phyloP scores from a whole-genome alignment of 768 basidiomycete species.

The Auricularia auricula-judae region DNA sequence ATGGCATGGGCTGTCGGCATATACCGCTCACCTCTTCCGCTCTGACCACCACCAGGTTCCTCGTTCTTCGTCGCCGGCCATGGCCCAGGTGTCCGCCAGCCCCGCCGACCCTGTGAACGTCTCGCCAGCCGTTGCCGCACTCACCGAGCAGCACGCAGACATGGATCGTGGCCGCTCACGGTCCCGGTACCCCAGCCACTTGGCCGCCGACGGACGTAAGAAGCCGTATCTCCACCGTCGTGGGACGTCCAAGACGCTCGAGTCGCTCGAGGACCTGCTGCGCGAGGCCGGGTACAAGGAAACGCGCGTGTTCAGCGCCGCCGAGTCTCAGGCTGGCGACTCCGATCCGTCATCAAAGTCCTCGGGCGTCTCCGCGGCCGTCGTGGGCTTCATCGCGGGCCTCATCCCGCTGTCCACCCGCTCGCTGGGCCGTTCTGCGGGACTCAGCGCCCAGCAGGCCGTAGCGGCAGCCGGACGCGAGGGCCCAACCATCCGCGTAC shows the following conservation, averaged over 20 bases:
- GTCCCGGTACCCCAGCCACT: slow-evolving; percentile 43
- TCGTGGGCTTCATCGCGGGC: slow-evolving; percentile 43
- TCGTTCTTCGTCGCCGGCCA: background rate
- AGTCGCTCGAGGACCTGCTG: slow-evolving; percentile 75
- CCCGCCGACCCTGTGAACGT: background rate
- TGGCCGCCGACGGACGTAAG: slow-evolving; percentile 26
- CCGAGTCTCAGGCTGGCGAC: slow-evolving; percentile 49
- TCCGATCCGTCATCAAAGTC: slow-evolving; percentile 25
- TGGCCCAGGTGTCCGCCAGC: background rate
- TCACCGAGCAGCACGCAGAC: background rate
- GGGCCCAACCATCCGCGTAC: slow-evolving; percentile 1
- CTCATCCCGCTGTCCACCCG: slow-evolving; percentile 3
- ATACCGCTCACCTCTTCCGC: too few species aligned
- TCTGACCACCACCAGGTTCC: too few species aligned
- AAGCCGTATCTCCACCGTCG: slow-evolving; percentile 67
- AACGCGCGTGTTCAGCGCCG: slow-evolving; percentile 71
- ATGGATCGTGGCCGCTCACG: slow-evolving; percentile 27
- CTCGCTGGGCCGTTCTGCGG: background rate
- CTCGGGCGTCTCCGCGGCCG: slow-evolving; percentile 22
- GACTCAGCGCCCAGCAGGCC: background rate
- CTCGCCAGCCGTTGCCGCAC: background rate
- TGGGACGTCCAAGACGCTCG: slow-evolving; percentile 72
- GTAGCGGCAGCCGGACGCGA: background rate
- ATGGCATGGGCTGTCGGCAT: too few species aligned
- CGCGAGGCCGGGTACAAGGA: slow-evolving; percentile 88